Base-by-base conservation (phyloP, 192 early-diverging fungal genomes). In the Coemansia sp. region DNA sequence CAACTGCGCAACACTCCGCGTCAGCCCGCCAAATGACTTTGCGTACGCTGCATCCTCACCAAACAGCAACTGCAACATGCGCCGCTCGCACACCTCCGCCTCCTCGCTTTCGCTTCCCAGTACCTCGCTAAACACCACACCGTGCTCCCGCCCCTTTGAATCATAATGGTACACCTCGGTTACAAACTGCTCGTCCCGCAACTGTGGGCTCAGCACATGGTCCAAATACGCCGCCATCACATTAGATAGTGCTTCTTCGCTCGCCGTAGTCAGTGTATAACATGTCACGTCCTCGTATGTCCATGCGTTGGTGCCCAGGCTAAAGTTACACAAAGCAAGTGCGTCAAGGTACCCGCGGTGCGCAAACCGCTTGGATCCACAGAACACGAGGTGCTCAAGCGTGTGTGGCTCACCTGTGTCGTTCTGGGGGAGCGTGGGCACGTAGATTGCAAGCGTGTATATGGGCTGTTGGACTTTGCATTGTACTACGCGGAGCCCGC, bases 141-240 rank as follows among this genome's bases (percentile, higher is more conserved):
- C 93, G 29, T 92, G 86, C 41, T 90, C 85, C 61, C 85, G 84
- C 4, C 84, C 90, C 1, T 82, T 71, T 17, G 71, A 84, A 55
- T 94, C 91, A 37, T 88, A 77, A 72, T 94, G 91, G 63, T 90
- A 90, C 9, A 95, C 92, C 26, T 92, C 89, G 26, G 89, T 92
- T 55, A 87, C 78, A 65, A 92, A 93, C 61, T 93, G 87, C 22
- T 83, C 82, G 31, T 89, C 86, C 26, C 82, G 59, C 52, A 95
- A 76, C n/a, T 87, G 82, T 8, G 92, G 92, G 60, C 85, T 72
- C 41, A 94, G 66, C 14, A 95, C 83, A 64, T 95, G 93, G 67
- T 94, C 93, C 62, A 94, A 66, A 58, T 91, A 91, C 1, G 87
- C 86, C 11, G 92, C 90, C 31, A 95, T 65, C 16, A 93, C 75